These are phyloP conservation scores for Peltaster fructicola DNA, from an alignment of 2,329 filamentous ascomycete genomes.

Conservation along the genomic window DNA sequence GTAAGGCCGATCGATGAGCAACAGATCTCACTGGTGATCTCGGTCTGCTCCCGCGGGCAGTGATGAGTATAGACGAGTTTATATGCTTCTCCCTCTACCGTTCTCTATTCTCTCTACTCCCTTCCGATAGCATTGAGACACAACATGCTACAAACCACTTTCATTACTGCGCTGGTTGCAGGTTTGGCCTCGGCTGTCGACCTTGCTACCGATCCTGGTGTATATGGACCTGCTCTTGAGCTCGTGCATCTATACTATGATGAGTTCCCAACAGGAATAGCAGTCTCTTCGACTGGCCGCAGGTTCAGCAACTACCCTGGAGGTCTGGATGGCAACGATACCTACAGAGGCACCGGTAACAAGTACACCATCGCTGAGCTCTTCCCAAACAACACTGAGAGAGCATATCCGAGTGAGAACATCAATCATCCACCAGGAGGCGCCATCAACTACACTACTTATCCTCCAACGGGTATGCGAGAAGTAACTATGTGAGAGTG, in stretches of 20 bases:
- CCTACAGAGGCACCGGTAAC: constrained; percentile 21
- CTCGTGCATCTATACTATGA: constrained; percentile 34
- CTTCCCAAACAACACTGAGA: constrained; percentile 25
- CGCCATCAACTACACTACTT: constrained; percentile 33
- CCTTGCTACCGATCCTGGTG: constrained; percentile 24
- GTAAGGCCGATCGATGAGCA: too few species aligned
- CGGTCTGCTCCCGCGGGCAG: too few species aligned
- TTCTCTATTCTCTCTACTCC: too few species aligned
- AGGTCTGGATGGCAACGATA: constrained; percentile 32
- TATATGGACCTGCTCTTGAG: constrained; percentile 28
- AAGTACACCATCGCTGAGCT: constrained; percentile 35
- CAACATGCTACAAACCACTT: too few species aligned
- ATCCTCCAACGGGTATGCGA: constrained; percentile 25
- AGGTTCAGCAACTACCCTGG: constrained; percentile 36
- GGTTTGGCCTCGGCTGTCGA: too few species aligned
- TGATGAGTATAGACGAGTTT: too few species aligned
- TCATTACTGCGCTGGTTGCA: too few species aligned
- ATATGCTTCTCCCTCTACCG: too few species aligned
- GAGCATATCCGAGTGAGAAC: constrained; percentile 24
- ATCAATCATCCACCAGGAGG: constrained; percentile 33
- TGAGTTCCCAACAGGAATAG: constrained; percentile 34
- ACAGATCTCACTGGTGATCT: too few species aligned
- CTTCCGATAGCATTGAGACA: too few species aligned
- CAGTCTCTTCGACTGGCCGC: constrained; percentile 32
- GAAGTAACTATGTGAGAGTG: too few species aligned